A percentile compares a stretch with the other conserved stretches of the same genome.
Evolutionary conservation across 2,329 filamentous ascomycete genomes (phyloP).

Genomic region (Fusarium succisae): DNA sequence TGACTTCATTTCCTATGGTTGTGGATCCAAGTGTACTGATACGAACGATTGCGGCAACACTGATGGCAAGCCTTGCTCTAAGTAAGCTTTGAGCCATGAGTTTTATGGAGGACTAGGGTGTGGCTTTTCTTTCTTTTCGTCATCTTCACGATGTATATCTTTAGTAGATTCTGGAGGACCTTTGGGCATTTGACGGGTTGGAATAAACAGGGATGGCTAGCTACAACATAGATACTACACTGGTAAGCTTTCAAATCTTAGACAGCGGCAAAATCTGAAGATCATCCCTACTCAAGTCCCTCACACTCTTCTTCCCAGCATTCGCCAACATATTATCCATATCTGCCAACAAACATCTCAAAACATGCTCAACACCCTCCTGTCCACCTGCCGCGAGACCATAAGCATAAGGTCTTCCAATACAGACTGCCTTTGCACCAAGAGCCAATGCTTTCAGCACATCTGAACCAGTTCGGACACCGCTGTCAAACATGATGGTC

Average conservation of each 20-base stretch:
- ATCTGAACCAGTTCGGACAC: slow-evolving; percentile 53
- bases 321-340: slow-evolving; percentile 65
- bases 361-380: slow-evolving; percentile 64
- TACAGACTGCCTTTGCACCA: slow-evolving; percentile 52
- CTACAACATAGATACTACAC: not conserved
- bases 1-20: not conserved
- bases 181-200: not conserved
- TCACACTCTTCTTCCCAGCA: slow-evolving; percentile 57
- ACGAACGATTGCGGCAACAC: not conserved
- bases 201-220: too few species aligned
- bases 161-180: too few species aligned
- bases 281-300: slow-evolving; percentile 28
- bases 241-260: not conserved
- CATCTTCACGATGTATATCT: too few species aligned
- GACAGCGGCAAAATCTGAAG: slow-evolving; percentile 17
- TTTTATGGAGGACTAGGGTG: accelerated
- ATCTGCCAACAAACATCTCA: slow-evolving; percentile 54
- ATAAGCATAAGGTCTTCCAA: slow-evolving; percentile 55
- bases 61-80: not conserved
- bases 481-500: slow-evolving; percentile 63
- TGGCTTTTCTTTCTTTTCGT: accelerated
- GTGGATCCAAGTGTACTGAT: slow-evolving; percentile 4
- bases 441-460: slow-evolving; percentile 53
- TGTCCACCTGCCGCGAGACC: slow-evolving; percentile 49
- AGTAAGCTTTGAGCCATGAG: not conserved